Conservation (phyloP, 768 basidiomycete genomes). For the Suillus subluteus region DNA sequence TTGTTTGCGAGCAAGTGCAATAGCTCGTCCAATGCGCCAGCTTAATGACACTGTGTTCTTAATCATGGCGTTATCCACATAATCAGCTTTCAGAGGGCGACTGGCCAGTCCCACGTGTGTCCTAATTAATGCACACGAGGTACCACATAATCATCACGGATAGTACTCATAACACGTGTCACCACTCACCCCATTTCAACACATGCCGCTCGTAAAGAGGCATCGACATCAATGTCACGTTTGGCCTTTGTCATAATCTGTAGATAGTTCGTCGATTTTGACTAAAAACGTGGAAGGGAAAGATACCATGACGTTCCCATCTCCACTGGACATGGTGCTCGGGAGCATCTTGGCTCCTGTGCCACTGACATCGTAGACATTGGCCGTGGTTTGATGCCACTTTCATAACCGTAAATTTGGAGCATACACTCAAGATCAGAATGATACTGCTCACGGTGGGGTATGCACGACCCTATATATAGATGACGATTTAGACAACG, state of each 20-base stretch:
- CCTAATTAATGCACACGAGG: slow-evolving; percentile 17
- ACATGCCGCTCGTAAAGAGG: slow-evolving; percentile 48
- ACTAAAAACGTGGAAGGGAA: background rate
- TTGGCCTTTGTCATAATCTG: slow-evolving; percentile 49
- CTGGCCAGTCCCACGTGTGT: slow-evolving; percentile 49
- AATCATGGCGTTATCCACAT: slow-evolving; percentile 45
- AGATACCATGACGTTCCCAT: slow-evolving; percentile 39
- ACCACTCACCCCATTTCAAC: slow-evolving; percentile 50
- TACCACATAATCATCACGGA: background rate
- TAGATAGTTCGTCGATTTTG: slow-evolving; percentile 14
- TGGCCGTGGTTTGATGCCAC: slow-evolving; percentile 37
- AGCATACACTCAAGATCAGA: slow-evolving; percentile 17
- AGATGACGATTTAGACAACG: slow-evolving; percentile 13
- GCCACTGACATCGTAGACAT: slow-evolving; percentile 31
- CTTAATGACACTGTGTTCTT: slow-evolving; percentile 59
- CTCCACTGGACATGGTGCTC: slow-evolving; percentile 39
- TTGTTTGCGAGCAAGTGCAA: slow-evolving; percentile 52
- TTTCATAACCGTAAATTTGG: slow-evolving; percentile 15
- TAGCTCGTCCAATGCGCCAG: slow-evolving; percentile 65
- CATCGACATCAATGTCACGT: slow-evolving; percentile 47
- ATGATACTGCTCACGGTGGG: slow-evolving; percentile 26
- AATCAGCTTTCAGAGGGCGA: slow-evolving; percentile 41
- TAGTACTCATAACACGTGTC: background rate
- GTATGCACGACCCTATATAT: slow-evolving; percentile 39
- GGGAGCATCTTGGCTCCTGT: slow-evolving; percentile 36